phyloP scores from a whole-genome alignment of 1,139 yeast genomes.

The Dujonia santamariae region DNA sequence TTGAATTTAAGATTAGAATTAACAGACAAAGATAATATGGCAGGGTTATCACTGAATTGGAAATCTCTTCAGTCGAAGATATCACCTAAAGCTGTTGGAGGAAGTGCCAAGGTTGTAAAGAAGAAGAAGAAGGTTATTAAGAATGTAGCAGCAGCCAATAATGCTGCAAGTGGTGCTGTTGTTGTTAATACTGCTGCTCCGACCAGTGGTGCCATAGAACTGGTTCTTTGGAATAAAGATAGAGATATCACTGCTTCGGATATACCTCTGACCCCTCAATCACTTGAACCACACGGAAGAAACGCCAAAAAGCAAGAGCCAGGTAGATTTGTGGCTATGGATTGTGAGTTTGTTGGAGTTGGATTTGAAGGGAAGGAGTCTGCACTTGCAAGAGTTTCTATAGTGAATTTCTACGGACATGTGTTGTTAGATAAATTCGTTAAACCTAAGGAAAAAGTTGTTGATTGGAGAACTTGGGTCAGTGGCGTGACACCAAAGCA shows the following conservation, averaged over 20 bases:
- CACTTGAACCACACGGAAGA: conserved; percentile 9
- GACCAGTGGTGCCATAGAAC: conserved; percentile 17
- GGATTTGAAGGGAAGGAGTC: conserved; percentile 70
- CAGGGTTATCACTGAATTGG: conserved; percentile 35
- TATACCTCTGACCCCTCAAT: conserved; percentile 10
- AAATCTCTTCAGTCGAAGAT: conserved; percentile 26
- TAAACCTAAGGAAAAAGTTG: conserved; percentile 67
- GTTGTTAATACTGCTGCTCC: not conserved
- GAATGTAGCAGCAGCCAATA: not conserved
- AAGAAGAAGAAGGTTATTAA: conserved; percentile 1
- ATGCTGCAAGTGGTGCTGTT: not conserved
- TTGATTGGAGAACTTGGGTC: conserved; percentile 95
- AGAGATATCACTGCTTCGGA: conserved; percentile 18
- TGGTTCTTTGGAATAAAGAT: conserved; percentile 29
- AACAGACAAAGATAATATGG: conserved; percentile 12
- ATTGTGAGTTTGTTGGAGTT: conserved; percentile 93
- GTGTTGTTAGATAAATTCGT: conserved; percentile 72
- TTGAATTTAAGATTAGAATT: not conserved
- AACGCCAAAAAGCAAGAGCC: conserved; percentile 33
- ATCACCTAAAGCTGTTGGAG: conserved; percentile 3
- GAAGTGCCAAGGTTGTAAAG: conserved; percentile 3
- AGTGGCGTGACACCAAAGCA: conserved; percentile 76
- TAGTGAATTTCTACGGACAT: conserved; percentile 80
- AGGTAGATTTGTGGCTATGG: conserved; percentile 79
- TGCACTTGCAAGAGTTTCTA: conserved; percentile 80